These are phyloP conservation scores for Trichoderma erinaceum DNA, from an alignment of 495 filamentous ascomycete species.

Conservation along the genomic window DNA sequence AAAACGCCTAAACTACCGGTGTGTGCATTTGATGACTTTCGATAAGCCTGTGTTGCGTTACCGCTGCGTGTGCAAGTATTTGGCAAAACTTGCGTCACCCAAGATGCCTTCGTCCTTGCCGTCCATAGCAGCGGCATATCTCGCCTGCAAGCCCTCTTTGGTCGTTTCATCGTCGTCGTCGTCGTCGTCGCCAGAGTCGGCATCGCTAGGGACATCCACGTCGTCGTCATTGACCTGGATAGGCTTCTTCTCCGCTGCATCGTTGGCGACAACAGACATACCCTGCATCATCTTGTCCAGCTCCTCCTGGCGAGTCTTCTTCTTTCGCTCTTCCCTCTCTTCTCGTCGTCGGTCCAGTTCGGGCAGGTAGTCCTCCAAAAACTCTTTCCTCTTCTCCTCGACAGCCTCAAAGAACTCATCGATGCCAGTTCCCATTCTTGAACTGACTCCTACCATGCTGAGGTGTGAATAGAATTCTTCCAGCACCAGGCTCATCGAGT, in stretches of 20 bases:
- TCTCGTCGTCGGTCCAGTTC: slow-evolving; percentile 76
- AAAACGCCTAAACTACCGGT: slow-evolving; percentile 8
- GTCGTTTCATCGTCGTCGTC: slow-evolving; percentile 46
- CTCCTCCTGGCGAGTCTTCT: slow-evolving; percentile 65
- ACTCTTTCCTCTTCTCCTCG: slow-evolving; percentile 78
- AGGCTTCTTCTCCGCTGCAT: slow-evolving; percentile 15
- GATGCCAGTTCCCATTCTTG: slow-evolving; percentile 86
- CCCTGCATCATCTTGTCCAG: slow-evolving; percentile 90
- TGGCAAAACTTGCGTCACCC: slow-evolving; percentile 54
- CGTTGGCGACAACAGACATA: slow-evolving; percentile 60
- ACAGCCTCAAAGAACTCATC: slow-evolving; percentile 91
- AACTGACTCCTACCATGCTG: slow-evolving; percentile 84
- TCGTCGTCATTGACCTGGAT: slow-evolving; percentile 29
- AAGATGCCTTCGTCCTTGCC: slow-evolving; percentile 39
- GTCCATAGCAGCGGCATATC: slow-evolving; percentile 55
- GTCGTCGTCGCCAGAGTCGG: slow-evolving; percentile 32
- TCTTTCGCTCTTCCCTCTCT: slow-evolving; percentile 68
- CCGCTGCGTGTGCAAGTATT: slow-evolving; percentile 46
- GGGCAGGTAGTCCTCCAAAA: slow-evolving; percentile 83
- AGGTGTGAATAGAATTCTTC: slow-evolving; percentile 97
- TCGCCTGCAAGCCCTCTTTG: slow-evolving; percentile 53
- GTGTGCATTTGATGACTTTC: not conserved
- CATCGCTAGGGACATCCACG: slow-evolving; percentile 49
- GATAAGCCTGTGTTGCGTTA: slow-evolving; percentile 3
- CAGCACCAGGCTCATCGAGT: slow-evolving; percentile 95